Base-by-base conservation (phyloP, 331 rosid species). In the Telfairia occidentalis region DNA sequence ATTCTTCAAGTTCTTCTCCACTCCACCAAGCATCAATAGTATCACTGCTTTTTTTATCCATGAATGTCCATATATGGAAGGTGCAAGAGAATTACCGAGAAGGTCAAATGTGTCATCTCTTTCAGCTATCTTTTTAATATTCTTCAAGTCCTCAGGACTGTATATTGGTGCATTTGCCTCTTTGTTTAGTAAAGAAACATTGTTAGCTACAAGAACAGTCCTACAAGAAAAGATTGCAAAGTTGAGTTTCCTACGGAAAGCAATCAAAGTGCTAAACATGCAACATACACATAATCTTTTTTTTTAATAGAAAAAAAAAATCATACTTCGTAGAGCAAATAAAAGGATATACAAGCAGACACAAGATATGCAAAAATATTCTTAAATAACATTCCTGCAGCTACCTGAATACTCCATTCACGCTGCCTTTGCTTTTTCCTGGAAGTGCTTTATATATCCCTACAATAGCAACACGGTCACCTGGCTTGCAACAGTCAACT, bases 1-100 rank as follows among this genome's bases (percentile, higher is more conserved):
- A 78, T 95, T 95, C 85, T 88, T 90, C 71, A 95, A 81, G 92
- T 91, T 95, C 93, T 95, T 95, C 85, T 95, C 98, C 9, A 95
- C 95, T 60, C 98, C 98, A 76, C 96, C 71, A 78, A 95, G 98
- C 98, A 95, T 91, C 82, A 95, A 76, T 42, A 95, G 83, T 77
- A 95, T 58, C 78, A 95, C 98, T 11, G 98, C 98, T 83, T 90
- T 95, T 87, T 91, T 95, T 82, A 95, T 91, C 98, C 98, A 95
- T 15, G 90, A 84, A 86, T 95, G 98, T 16, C 98, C 98, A 73
- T 90, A 90, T 76, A 95, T 95, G 61, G 98, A 95, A 65, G 98
- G 98, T 64, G 98, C 98, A 24, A 95, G 96, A 73, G 98, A 95
- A 81, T 83, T 91, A 23, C 97, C 97, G 34, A 95, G 98, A 9